phyloP scores from a whole-genome alignment of 495 filamentous ascomycete species.

The Sabuloglossum arenarium region DNA sequence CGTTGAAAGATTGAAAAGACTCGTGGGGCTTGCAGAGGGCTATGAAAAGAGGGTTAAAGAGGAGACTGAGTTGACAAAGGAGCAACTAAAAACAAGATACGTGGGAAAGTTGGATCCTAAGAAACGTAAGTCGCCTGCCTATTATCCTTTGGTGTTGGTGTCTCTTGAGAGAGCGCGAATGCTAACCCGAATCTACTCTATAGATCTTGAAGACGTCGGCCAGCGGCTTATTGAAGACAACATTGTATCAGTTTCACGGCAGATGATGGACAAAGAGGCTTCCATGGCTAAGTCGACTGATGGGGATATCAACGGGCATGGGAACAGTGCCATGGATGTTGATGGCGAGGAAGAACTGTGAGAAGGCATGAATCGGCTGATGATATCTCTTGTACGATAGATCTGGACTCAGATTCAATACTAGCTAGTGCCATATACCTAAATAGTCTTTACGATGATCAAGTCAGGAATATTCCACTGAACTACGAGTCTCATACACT shows the following conservation, averaged over 20 bases:
- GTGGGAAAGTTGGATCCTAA: constrained; percentile 97
- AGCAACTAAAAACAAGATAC: constrained; percentile 95
- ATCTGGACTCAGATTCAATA: neutral
- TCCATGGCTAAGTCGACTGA: constrained; percentile 28
- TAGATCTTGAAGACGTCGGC: constrained; percentile 83
- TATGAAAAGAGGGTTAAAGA: constrained; percentile 98
- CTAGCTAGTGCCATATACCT: neutral
- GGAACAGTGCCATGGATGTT: neutral
- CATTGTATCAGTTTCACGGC: constrained; percentile 83
- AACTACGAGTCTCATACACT: too few relatives aligned
- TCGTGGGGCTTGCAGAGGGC: constrained; percentile 78
- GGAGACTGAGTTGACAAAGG: constrained; percentile 89
- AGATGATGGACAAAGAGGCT: constrained; percentile 99
- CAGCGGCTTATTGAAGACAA: constrained; percentile 96
- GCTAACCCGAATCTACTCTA: neutral
- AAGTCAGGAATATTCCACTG: too few relatives aligned
- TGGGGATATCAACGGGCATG: neutral
- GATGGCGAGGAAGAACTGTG: neutral
- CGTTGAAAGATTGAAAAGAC: constrained; percentile 62
- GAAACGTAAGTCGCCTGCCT: constrained; percentile 45
- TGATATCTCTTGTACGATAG: neutral
- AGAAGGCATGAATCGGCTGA: neutral
- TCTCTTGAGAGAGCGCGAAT: neutral
- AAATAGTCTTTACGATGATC: neutral
- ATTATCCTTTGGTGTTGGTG: neutral